These are phyloP conservation scores for Camillea tinctor DNA, from an alignment of 2,329 filamentous ascomycete genomes.

Conservation along the genomic window DNA sequence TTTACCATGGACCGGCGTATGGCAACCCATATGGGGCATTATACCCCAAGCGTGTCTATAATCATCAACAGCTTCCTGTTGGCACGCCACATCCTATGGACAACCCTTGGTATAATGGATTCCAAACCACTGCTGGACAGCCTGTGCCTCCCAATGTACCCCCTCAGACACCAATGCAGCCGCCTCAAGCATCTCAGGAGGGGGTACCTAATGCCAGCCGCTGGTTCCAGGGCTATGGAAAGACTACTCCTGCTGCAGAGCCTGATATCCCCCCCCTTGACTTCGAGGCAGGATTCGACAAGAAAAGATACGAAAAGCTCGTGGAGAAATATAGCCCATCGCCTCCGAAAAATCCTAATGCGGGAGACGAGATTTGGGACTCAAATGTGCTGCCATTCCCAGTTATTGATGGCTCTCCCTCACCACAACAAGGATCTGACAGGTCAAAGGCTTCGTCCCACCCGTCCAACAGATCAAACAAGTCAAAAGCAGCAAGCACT, in stretches of 20 bases:
- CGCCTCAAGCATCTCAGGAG: constrained; percentile 15
- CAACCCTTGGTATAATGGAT: constrained; percentile 45
- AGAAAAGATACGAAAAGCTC: constrained; percentile 5
- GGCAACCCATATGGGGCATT: constrained; percentile 48
- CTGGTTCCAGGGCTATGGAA: constrained; percentile 25
- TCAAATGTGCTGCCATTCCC: constrained; percentile 24
- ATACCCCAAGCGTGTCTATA: constrained; percentile 42
- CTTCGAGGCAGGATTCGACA: constrained; percentile 2
- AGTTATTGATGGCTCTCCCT: constrained; percentile 11
- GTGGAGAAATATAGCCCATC: constrained; percentile 5
- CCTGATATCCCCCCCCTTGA: constrained; percentile 1
- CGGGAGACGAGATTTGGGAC: constrained; percentile 17
- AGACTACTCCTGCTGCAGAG: constrained; percentile 5
- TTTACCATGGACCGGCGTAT: constrained; percentile 58
- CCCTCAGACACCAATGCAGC: background rate
- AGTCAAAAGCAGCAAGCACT: background rate
- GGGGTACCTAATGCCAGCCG: constrained; percentile 4
- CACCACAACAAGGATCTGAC: constrained; percentile 1
- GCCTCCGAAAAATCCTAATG: constrained; percentile 7
- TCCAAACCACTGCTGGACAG: constrained; percentile 24
- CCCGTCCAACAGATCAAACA: background rate
- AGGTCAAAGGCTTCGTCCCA: background rate
- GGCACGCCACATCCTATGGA: constrained; percentile 43
- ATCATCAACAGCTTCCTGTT: constrained; percentile 35
- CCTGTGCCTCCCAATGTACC: constrained; percentile 6